Evolutionary conservation across 805 yeast genomes (phyloP).

Genomic region (Starmerella bacillaris): DNA sequence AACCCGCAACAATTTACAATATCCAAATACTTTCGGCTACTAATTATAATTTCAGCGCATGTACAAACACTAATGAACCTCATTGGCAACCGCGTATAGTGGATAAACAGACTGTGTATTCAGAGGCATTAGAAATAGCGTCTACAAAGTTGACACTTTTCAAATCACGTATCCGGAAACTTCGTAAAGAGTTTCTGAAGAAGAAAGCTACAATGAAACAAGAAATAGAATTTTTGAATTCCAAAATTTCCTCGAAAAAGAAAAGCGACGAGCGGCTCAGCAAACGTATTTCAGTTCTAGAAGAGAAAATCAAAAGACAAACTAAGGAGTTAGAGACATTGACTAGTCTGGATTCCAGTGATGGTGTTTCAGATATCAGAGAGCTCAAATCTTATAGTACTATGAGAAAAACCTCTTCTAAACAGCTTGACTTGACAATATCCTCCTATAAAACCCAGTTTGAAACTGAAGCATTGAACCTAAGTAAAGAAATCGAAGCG

Average conservation of each 20-base stretch:
- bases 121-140: conserved; percentile 3
- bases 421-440: no score
- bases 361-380: no score
- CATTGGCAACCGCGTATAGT: no score
- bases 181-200: conserved; percentile 8
- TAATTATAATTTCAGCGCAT: neutral
- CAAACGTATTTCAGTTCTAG: conserved; percentile 10
- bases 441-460: no score
- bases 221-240: conserved; percentile 7
- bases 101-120: conserved; percentile 1
- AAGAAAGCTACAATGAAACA: conserved; percentile 4
- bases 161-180: conserved; percentile 7
- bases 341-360: no score
- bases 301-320: conserved; percentile 11
- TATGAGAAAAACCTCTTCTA: no score
- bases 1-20: neutral
- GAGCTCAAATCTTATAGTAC: no score
- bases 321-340: conserved; percentile 4
- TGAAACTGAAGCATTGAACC: no score
- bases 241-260: conserved; percentile 7
- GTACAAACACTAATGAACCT: neutral
- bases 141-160: conserved; percentile 1
- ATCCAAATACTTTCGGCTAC: neutral
- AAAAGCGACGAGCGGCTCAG: conserved; percentile 12
- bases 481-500: no score